Evolutionary conservation across 306 rosid species (phyloP), one percentile per base, ranked within the genome.

Genomic region (Aeschynomene evenia): DNA sequence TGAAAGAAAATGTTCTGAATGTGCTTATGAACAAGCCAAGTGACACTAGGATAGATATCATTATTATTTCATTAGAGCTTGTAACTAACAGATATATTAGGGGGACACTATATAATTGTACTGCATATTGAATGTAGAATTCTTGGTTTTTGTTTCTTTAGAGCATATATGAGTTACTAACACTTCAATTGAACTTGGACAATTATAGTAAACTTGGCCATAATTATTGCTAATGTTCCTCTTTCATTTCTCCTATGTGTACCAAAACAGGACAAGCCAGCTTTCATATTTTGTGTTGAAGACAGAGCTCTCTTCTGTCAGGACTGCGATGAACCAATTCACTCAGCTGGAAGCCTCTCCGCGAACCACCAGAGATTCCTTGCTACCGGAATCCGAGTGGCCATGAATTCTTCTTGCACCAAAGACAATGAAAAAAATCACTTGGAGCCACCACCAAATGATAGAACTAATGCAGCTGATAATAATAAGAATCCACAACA

Each of bases 241-340:
- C 7, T 50, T 19, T 80, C 13, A 33, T 71, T 40, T 49, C 55
- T 24, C 14, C 23, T 9, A 14, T 26, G 56, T 75, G 51, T 61
- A 31, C 19, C 33, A 53, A n/a, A n/a, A 69, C 83, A 94, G 97
- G 99, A 94, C 20, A 94, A 88, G 89, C 52, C 95, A 53, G 97
- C 99, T 61, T 94, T 94, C 82, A 94, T 94, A 74, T 94, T 94
- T 71, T 94, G 99, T 62, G 95, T 94, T 19, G 96, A 94, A 81
- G 99, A 94, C 81, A 88, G 97, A 78, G 99, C 99, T 42, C 91
- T 94, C 7, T 84, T 94, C 73, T 94, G 99, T 81, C 82, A 94
- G 70, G 91, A 91, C 29, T 94, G 99, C 39, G 97, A 94, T 77
- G 99, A 87, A 69, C 78, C 97, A 29, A 83, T 91, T 72, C 99